Evolutionary conservation across 257 asterid genomes (phyloP), one percentile per base, ranked within the genome.

Genomic region (Solanum tarijense): DNA sequence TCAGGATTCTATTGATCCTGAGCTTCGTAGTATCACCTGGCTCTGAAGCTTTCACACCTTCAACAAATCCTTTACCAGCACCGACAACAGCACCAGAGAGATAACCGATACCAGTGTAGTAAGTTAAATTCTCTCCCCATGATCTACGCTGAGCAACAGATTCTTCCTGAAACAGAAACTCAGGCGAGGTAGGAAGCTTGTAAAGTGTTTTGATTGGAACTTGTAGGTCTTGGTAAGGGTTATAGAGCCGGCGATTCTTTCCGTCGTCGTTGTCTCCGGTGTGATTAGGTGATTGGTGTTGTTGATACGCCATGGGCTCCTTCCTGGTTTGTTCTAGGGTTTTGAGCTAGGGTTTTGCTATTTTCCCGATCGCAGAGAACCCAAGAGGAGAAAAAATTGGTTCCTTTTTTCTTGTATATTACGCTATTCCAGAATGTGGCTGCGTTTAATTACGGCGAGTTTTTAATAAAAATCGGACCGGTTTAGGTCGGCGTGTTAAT

Each of bases 91-190:
- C 93, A 21, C 99, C 99, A 60, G 91, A 91, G 23, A 97, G 93
- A 60, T 96, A 97, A 0, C 98, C 98, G 60, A 96, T 89, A 0
- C 99, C 99, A 41, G 99, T 97, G 88, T 94, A 96, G 60, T 95
- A 97, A 83, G 99, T 95, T 25, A 97, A 87, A 86, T 97, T 97
- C 90, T 97, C 99, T 1, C 99, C 98, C 99, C 99, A 96, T 2
- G 99, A 93, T 31, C 99, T 94, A 89, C 99, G 99, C 91, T 94
- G 98, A 18, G 91, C 93, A 66, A 65, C 1, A 83, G 99, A 87
- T 69, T 97, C 99, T 66, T 97, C 99, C 83, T 90, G 93, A 90
- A 97, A 97, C 12, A 97, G 98, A 88, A 87, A 97, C 81, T 97
- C 99, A 8, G 98, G 99, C 9, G 98, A 83, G 35, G 98, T 88